Evolutionary conservation across 495 filamentous ascomycete species (phyloP).

Genomic region (Penicillium cosmopolitanum): DNA sequence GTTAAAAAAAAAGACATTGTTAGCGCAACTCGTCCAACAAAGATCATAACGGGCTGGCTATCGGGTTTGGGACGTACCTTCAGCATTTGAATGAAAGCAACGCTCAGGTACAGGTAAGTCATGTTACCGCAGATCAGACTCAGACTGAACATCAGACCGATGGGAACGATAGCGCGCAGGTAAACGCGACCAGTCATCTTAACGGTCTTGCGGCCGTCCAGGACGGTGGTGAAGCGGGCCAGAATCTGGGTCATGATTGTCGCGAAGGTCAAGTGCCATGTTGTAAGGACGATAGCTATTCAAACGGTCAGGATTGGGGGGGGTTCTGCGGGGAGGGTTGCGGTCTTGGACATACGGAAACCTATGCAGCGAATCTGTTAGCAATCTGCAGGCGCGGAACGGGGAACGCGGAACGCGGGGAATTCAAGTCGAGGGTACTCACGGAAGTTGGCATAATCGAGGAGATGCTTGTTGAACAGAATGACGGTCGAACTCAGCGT

Average conservation of each 20-base stretch:
- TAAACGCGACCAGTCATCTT: constrained; percentile 95
- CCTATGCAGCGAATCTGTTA: constrained; percentile 26
- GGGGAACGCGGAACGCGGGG: not conserved
- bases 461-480: constrained; percentile 98
- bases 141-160: constrained; percentile 90
- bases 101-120: constrained; percentile 89
- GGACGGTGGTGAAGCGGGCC: constrained; percentile 78
- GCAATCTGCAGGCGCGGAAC: not conserved
- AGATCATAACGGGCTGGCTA: not conserved
- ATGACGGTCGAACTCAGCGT: constrained; percentile 89
- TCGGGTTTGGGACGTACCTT: constrained; percentile 61
- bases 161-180: constrained; percentile 87
- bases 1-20: constrained; percentile 6
- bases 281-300: constrained; percentile 74
- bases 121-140: constrained; percentile 94
- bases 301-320: constrained; percentile 18
- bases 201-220: constrained; percentile 87
- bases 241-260: constrained; percentile 90
- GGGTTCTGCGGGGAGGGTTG: constrained; percentile 6
- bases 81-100: constrained; percentile 97
- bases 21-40: not conserved
- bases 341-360: constrained; percentile 42
- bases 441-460: constrained; percentile 83
- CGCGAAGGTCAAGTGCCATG: constrained; percentile 90
- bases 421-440: constrained; percentile 41